Evolutionary conservation across 2,329 filamentous ascomycete species (phyloP), one percentile per base, ranked within the genome.

Genomic region (Botrytis aclada): DNA sequence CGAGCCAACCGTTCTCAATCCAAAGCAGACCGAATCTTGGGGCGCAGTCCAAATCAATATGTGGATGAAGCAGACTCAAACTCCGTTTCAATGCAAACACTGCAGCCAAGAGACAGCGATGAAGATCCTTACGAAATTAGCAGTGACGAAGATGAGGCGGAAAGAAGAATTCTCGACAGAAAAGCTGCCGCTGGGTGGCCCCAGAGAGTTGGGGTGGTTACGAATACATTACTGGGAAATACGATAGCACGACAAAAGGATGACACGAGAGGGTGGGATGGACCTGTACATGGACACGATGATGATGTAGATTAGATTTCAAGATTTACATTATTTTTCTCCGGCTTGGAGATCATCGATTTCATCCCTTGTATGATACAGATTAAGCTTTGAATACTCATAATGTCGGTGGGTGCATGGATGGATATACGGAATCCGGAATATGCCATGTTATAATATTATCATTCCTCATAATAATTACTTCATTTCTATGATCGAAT

Each of bases 21-120:
- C 9, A 83, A 83, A 73, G 81, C 81, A 20, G 81, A 82, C 62
- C 78, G 78, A 61, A 76, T 83, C 12, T 67, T 83, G 10, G 81
- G 81, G 25, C 77, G 80, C 60, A 76, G 74, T 51, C 79, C 80
- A 18, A 75, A 77, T 54, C 74, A 79, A 66, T 79, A 80, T 75
- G 56, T 75, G 29, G 77, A 79, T 77, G 76, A 73, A 73, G 73
- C 65, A 22, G 74, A 74, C 22, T 69, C 70, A 7, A 74, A 74
- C 45, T 74, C 76, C 18, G 76, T 80, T 14, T 78, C 77, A 4
- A 78, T 82, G 78, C 77, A 79, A 62, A 79, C 75, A 34, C 61
- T 80, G 14, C 63, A 75, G 20, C 77, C 77, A 18, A 74, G 75
- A 60, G 72, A 73, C 39, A 70, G 72, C 39, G 75, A 76, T 25